Evolutionary conservation across 2,329 filamentous ascomycete species (phyloP).

Genomic region (Aphanocladium album): DNA sequence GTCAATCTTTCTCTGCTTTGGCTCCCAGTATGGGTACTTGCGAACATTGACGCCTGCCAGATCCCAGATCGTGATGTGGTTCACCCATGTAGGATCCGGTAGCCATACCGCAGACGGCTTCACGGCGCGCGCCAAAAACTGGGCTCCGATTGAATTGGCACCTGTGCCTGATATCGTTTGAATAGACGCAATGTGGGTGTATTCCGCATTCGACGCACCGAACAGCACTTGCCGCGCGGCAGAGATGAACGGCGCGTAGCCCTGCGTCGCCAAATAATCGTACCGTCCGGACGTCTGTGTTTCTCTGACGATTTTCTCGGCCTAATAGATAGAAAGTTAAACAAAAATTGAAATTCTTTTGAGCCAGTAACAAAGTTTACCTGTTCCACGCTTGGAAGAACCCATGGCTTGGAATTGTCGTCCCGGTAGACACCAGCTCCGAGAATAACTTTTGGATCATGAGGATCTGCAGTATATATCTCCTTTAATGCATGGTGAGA

Average conservation of each 20-base stretch:
- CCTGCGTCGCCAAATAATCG: neutral
- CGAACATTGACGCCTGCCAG: conserved; percentile 18
- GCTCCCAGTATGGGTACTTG: conserved; percentile 29
- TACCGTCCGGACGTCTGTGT: neutral
- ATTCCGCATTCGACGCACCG: conserved; percentile 6
- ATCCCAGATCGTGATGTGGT: conserved; percentile 29
- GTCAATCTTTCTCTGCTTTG: conserved; percentile 21
- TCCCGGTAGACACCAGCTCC: conserved; percentile 74
- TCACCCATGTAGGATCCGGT: conserved; percentile 44
- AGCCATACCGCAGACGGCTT: conserved; percentile 27
- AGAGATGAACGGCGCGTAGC: conserved; percentile 55
- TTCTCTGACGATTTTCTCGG: conserved; percentile 19
- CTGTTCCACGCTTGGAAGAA: conserved; percentile 79
- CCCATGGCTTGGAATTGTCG: conserved; percentile 85
- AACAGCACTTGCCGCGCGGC: conserved; percentile 24
- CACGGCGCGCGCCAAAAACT: conserved; percentile 20
- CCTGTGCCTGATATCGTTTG: conserved; percentile 34
- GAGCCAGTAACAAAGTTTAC: conserved; percentile 52
- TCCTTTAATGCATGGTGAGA: neutral
- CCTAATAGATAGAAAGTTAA: conserved; percentile 46
- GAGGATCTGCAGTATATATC: conserved; percentile 6
- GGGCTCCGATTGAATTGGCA: conserved; percentile 27
- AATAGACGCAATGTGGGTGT: conserved; percentile 21
- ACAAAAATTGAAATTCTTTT: neutral
- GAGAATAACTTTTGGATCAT: conserved; percentile 32